These are phyloP conservation scores for Ceratocystis huliohia DNA, from an alignment of 2,329 filamentous ascomycete species.

Conservation along the genomic window DNA sequence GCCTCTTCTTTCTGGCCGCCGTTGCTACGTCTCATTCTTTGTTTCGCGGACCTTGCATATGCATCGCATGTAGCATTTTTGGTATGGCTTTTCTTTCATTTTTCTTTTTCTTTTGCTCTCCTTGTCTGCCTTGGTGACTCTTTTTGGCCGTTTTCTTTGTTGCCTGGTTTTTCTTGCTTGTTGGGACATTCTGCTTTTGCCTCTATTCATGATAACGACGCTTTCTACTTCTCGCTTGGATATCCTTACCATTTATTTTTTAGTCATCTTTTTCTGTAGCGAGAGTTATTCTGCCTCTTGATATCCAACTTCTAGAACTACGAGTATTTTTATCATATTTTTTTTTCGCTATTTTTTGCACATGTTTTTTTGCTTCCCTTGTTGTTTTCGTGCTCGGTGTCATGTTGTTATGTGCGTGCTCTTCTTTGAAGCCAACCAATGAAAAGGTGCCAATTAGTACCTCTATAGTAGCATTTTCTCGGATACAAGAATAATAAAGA, in stretches of 20 bases:
- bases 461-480: neutral
- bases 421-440: neutral
- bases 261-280: constrained; percentile 10
- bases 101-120: neutral
- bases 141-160: neutral
- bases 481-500: too few relatives aligned
- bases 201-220: constrained; percentile 4
- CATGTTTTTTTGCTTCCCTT: neutral
- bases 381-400: constrained; percentile 5
- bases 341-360: neutral
- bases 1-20: neutral
- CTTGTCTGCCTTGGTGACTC: neutral
- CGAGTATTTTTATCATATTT: neutral
- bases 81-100: neutral
- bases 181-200: neutral
- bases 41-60: constrained; percentile 5
- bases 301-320: neutral
- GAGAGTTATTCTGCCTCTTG: neutral
- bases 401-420: neutral
- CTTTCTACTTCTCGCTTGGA: constrained; percentile 12
- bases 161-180: neutral
- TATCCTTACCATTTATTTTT: constrained; percentile 16
- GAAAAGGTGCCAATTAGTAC: neutral
- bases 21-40: neutral
- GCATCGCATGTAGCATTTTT: constrained; percentile 10